phyloP scores from a whole-genome alignment of 495 filamentous ascomycete genomes.

The Penicillium waksmanii region DNA sequence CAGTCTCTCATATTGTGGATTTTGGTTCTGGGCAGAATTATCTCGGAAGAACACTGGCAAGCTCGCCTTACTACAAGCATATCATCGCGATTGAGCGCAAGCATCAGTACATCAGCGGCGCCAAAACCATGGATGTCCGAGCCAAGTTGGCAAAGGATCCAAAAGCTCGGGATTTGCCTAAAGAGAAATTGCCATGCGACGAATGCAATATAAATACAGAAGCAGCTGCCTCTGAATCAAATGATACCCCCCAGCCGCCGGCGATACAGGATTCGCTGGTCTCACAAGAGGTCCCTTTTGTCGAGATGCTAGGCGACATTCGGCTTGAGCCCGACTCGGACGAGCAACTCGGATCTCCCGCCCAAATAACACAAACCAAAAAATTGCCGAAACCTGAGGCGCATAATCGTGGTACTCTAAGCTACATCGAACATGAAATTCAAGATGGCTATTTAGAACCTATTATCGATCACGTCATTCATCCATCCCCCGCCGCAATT shows the following conservation, averaged over 20 bases:
- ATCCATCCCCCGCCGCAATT: slow-evolving; percentile 17
- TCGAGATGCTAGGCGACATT: slow-evolving; percentile 45
- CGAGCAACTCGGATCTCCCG: slow-evolving; percentile 28
- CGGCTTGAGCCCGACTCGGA: slow-evolving; percentile 38
- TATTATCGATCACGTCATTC: slow-evolving; percentile 69
- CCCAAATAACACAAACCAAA: slow-evolving; percentile 15
- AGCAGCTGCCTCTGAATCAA: slow-evolving; percentile 24
- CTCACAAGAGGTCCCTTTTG: slow-evolving; percentile 35
- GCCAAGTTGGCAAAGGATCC: slow-evolving; percentile 69
- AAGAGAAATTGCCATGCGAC: slow-evolving; percentile 48
- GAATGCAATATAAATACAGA: slow-evolving; percentile 44
- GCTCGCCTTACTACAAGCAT: slow-evolving; percentile 78
- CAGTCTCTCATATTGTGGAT: slow-evolving; percentile 87
- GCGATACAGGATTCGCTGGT: slow-evolving; percentile 41
- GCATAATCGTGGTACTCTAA: slow-evolving; percentile 40
- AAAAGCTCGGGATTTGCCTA: slow-evolving; percentile 26
- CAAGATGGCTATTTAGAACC: slow-evolving; percentile 72
- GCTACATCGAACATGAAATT: slow-evolving; percentile 58
- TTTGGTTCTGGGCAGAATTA: slow-evolving; percentile 98
- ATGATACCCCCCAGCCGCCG: slow-evolving; percentile 21
- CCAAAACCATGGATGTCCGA: slow-evolving; percentile 77
- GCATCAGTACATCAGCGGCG: slow-evolving; percentile 80
- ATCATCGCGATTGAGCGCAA: slow-evolving; percentile 91
- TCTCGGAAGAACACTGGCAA: slow-evolving; percentile 83
- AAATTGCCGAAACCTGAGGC: slow-evolving; percentile 34